phyloP scores from a whole-genome alignment of 495 filamentous ascomycete species.

The Aspergillus bertholletiae region DNA sequence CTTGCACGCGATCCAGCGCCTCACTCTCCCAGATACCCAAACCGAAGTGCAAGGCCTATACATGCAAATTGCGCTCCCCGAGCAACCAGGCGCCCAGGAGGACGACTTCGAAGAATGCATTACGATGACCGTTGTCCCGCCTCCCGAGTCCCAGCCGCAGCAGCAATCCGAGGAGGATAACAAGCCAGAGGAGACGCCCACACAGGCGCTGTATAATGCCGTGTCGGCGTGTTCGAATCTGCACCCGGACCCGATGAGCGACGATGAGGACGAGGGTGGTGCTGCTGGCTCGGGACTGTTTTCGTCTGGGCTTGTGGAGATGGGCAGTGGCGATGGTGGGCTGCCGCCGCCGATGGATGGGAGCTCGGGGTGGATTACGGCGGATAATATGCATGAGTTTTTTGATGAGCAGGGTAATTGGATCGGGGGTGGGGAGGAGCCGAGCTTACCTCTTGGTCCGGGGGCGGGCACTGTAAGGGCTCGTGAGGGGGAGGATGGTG shows the following conservation, averaged over 20 bases:
- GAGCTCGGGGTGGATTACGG: conserved; percentile 92
- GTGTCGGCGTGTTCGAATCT: conserved; percentile 84
- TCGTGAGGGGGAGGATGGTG: conserved; percentile 40
- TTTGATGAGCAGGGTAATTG: conserved; percentile 65
- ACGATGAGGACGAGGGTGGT: conserved; percentile 47
- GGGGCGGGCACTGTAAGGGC: conserved; percentile 55
- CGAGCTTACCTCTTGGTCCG: conserved; percentile 44
- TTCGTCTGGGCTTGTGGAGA: conserved; percentile 23
- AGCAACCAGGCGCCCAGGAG: conserved; percentile 36
- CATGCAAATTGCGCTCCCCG: conserved; percentile 69
- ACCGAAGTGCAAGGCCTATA: conserved; percentile 62
- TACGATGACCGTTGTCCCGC: conserved; percentile 71
- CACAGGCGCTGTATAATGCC: conserved; percentile 65
- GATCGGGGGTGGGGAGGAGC: conserved; percentile 41
- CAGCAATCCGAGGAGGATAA: conserved; percentile 26
- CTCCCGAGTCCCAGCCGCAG: conserved; percentile 10
- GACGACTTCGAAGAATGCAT: conserved; percentile 68
- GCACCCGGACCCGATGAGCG: conserved; percentile 72
- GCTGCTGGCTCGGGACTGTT: conserved; percentile 36
- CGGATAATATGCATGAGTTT: conserved; percentile 86
- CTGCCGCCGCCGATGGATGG: conserved; percentile 77
- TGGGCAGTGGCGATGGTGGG: conserved; percentile 42
- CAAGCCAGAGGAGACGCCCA: conserved; percentile 32
- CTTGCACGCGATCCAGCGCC: conserved; percentile 79
- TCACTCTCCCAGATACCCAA: conserved; percentile 36